Evolutionary conservation across 345 rosid genomes (phyloP).

Genomic region (Pistacia vera): DNA sequence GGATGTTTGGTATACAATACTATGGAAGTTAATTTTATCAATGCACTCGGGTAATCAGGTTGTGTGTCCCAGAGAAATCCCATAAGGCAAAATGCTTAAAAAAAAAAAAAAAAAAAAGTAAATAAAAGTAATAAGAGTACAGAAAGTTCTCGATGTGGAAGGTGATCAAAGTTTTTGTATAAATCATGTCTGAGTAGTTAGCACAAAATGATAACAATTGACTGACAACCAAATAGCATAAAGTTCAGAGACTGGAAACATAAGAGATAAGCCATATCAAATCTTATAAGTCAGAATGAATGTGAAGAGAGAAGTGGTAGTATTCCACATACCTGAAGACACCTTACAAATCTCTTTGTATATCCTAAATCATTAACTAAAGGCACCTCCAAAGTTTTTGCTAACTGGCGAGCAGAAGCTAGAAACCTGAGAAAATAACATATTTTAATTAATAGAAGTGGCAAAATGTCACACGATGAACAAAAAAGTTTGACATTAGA

Average conservation of each 20-base stretch:
- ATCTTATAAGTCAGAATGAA: not conserved
- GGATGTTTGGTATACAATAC: not conserved
- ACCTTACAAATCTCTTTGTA: conserved; percentile 96
- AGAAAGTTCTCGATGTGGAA: not conserved
- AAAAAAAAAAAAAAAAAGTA: no score
- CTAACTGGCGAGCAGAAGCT: conserved; percentile 94
- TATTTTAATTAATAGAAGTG: conserved; percentile 10
- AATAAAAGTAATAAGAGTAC: not conserved
- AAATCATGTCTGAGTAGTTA: not conserved
- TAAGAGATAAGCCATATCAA: not conserved
- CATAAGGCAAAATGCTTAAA: not conserved
- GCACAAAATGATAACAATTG: not conserved
- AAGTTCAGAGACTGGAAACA: not conserved
- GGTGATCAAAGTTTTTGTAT: not conserved
- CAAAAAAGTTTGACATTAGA: not conserved
- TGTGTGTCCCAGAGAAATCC: not conserved
- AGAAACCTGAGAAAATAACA: conserved; percentile 68
- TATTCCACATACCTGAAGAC: conserved; percentile 76
- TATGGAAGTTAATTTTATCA: not conserved
- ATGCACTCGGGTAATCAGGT: not conserved
- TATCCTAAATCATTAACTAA: conserved; percentile 98
- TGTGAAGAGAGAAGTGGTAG: not conserved
- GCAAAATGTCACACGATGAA: not conserved
- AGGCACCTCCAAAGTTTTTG: conserved; percentile 95
- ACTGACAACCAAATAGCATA: not conserved